These are phyloP conservation scores for Geotrichum klebahnii DNA, from an alignment of 1,139 yeast species.

Conservation along the genomic window DNA sequence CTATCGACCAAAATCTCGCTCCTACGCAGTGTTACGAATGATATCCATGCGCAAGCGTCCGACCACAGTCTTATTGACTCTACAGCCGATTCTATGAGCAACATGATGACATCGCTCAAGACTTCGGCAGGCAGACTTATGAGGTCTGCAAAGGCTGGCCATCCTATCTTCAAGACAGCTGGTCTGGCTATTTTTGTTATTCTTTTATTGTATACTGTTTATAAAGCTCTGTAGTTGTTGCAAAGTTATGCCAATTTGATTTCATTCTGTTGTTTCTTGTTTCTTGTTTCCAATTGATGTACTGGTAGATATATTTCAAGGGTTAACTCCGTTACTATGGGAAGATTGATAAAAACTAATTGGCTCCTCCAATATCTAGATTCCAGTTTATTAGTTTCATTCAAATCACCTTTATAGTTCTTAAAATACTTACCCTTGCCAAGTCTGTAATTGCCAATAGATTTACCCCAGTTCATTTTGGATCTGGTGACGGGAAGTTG, in stretches of 20 bases:
- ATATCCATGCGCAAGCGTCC: conserved; percentile 58
- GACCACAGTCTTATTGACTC: conserved; percentile 55
- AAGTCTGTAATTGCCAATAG: conserved; percentile 81
- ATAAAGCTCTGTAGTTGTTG: conserved; percentile 15
- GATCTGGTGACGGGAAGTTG: conserved; percentile 88
- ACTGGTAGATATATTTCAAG: too few relatives aligned
- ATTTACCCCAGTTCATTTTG: conserved; percentile 91
- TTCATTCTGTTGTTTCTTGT: background rate
- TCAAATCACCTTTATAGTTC: background rate
- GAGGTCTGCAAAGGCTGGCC: conserved; percentile 55
- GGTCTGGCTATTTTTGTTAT: conserved; percentile 57
- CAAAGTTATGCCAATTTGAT: too few relatives aligned
- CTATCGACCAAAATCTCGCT: conserved; percentile 59
- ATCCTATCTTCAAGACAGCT: conserved; percentile 54
- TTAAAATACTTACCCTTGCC: conserved; percentile 62
- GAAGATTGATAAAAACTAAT: background rate
- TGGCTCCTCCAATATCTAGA: conserved; percentile 21
- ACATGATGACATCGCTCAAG: conserved; percentile 56
- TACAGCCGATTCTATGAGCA: conserved; percentile 50
- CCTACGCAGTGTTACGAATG: conserved; percentile 58
- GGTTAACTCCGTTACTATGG: too few relatives aligned
- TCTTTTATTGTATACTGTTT: conserved; percentile 63
- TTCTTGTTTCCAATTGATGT: too few relatives aligned
- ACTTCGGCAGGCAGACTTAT: conserved; percentile 65
- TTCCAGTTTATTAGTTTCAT: background rate